phyloP scores from a whole-genome alignment of 2,329 filamentous ascomycete species.

The Aureobasidium sp. region DNA sequence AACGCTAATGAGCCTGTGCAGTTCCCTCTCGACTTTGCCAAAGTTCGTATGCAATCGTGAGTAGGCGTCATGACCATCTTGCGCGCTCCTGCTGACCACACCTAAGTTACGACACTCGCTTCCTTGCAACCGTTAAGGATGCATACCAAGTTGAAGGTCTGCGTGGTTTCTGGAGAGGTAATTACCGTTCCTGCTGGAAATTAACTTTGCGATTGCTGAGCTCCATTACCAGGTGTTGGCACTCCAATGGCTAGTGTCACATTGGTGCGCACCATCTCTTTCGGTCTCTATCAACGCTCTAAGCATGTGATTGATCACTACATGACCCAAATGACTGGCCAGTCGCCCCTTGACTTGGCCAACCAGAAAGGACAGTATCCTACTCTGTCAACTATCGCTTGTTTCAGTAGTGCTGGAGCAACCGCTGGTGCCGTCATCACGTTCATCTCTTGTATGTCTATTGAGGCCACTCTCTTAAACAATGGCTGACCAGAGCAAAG shows the following conservation, averaged over 20 bases:
- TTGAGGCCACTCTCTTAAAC: not conserved
- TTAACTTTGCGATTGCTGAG: conserved; percentile 8
- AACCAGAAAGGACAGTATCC: conserved; percentile 63
- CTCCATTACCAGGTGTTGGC: conserved; percentile 50
- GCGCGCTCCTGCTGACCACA: not conserved
- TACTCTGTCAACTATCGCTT: conserved; percentile 62
- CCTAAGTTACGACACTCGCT: conserved; percentile 45
- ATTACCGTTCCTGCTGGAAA: conserved; percentile 16
- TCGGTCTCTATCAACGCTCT: conserved; percentile 69
- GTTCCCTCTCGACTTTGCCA: conserved; percentile 82
- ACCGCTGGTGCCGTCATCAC: conserved; percentile 74
- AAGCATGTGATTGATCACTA: conserved; percentile 66
- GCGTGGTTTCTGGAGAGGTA: conserved; percentile 46
- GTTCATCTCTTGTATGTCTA: conserved; percentile 56
- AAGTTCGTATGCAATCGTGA: conserved; percentile 75
- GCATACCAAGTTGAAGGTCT: conserved; percentile 56
- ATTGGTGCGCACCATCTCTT: conserved; percentile 66
- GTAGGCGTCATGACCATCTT: conserved; percentile 12
- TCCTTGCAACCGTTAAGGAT: conserved; percentile 59
- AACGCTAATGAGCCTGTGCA: conserved; percentile 17
- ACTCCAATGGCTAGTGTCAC: conserved; percentile 73
- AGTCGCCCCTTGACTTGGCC: conserved; percentile 65
- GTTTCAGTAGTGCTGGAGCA: conserved; percentile 69
- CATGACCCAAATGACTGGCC: conserved; percentile 55
- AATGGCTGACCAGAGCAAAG: conserved; percentile 29